Conservation (phyloP, 331 rosid species). For the Malus hybrid region DNA sequence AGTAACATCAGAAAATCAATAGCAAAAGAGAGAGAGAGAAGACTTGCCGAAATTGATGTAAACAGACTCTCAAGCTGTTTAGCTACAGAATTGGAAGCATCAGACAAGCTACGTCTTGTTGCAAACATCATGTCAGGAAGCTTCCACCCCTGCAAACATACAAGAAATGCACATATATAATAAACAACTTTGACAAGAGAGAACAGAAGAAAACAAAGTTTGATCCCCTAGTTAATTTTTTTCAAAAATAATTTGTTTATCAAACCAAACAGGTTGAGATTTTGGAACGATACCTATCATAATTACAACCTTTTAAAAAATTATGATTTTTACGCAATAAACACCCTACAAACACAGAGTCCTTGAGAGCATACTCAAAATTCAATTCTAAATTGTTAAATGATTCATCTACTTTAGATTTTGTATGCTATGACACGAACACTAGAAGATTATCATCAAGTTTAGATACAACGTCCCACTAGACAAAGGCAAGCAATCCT, state of each 20-base stretch:
- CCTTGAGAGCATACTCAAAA: no score
- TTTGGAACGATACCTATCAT: no score
- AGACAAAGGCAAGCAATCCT: no score
- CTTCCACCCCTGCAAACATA: constrained; percentile 77
- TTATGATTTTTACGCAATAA: no score
- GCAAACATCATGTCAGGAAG: constrained; percentile 97
- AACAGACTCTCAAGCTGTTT: constrained; percentile 71
- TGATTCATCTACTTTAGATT: no score
- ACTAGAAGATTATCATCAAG: no score
- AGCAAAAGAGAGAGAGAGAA: background rate
- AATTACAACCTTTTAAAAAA: no score
- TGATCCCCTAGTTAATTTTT: background rate
- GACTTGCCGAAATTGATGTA: constrained; percentile 56
- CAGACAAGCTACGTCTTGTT: constrained; percentile 73
- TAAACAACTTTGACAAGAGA: background rate
- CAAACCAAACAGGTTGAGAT: no score
- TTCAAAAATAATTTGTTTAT: background rate
- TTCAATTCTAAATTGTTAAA: no score
- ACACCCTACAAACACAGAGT: no score
- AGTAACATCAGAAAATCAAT: background rate
- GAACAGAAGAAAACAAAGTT: background rate
- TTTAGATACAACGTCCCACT: no score
- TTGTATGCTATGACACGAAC: no score
- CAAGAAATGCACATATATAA: constrained; percentile 1
- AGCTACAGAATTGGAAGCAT: constrained; percentile 72